A percentile compares a stretch with the other conserved stretches of the same genome.
phyloP scores from a whole-genome alignment of 208 protist species.

The Phytomonas francai region DNA sequence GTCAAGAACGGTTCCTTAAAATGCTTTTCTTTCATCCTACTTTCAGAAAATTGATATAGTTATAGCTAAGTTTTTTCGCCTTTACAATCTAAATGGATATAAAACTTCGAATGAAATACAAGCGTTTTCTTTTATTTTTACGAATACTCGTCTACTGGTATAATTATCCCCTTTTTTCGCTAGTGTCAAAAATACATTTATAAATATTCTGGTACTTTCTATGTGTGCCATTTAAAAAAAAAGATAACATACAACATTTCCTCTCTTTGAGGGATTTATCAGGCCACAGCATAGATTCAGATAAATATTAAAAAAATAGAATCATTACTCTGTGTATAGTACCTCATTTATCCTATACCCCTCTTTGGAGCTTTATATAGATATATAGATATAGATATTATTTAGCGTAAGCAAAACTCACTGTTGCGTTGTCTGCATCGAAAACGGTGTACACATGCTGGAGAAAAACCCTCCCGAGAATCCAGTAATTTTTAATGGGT shows the following conservation, averaged over 20 bases:
- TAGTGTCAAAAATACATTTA: too few species aligned
- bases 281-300: neutral
- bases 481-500: conserved; percentile 32
- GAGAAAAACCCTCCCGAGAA: conserved; percentile 56
- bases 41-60: neutral
- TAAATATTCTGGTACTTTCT: neutral
- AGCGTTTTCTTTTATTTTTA: too few species aligned
- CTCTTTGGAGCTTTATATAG: conserved; percentile 3
- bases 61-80: neutral
- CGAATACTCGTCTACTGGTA: too few species aligned
- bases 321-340: neutral
- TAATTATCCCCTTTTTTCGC: too few species aligned
- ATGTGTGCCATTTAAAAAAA: neutral
- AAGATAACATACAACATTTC: neutral
- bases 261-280: neutral
- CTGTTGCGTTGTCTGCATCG: conserved; percentile 35
- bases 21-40: neutral
- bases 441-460: conserved; percentile 51
- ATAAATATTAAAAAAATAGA: conserved; percentile 2
- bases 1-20: neutral
- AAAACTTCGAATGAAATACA: too few species aligned
- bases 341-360: neutral
- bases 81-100: neutral
- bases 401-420: conserved; percentile 45
- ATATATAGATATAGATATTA: too few species aligned